These are phyloP conservation scores for Mortierella sp. DNA, from an alignment of 371 early-diverging fungal genomes.

Conservation along the genomic window DNA sequence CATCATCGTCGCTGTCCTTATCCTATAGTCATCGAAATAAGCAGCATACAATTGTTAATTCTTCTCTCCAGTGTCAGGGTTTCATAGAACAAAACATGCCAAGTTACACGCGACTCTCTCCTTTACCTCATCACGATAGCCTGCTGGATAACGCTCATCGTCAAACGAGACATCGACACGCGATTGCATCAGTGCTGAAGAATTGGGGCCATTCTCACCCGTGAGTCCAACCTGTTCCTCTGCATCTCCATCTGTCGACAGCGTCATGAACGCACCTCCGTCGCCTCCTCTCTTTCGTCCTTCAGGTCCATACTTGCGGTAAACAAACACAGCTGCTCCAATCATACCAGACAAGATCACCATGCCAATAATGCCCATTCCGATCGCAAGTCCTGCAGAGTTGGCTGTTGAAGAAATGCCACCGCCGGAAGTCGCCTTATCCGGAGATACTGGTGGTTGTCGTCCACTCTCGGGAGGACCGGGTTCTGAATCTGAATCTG, in stretches of 20 bases:
- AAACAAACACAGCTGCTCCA: constrained; percentile 15
- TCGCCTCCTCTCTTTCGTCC: constrained; percentile 18
- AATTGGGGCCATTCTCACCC: constrained; percentile 53
- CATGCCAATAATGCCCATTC: constrained; percentile 31
- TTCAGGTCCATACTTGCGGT: constrained; percentile 13
- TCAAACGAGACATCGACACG: constrained; percentile 47
- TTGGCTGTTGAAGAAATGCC: not conserved
- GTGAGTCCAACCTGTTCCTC: constrained; percentile 37
- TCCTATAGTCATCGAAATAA: not conserved
- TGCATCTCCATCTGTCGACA: constrained; percentile 31
- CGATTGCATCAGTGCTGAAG: constrained; percentile 47
- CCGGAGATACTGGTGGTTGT: too few relatives aligned
- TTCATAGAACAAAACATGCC: too few relatives aligned
- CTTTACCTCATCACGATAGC: constrained; percentile 41
- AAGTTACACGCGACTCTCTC: too few relatives aligned
- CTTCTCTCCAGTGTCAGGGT: too few relatives aligned
- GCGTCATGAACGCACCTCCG: constrained; percentile 37
- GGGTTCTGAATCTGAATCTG: constrained; percentile 6
- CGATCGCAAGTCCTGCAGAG: constrained; percentile 26
- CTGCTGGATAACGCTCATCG: constrained; percentile 36
- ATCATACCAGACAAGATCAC: constrained; percentile 25
- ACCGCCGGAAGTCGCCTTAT: not conserved
- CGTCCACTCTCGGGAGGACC: not conserved
- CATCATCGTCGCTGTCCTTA: constrained; percentile 7
- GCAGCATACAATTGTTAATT: not conserved